Evolutionary conservation across 495 filamentous ascomycete species (phyloP), one percentile per base, ranked within the genome.

Genomic region (Bombardia bombarda): DNA sequence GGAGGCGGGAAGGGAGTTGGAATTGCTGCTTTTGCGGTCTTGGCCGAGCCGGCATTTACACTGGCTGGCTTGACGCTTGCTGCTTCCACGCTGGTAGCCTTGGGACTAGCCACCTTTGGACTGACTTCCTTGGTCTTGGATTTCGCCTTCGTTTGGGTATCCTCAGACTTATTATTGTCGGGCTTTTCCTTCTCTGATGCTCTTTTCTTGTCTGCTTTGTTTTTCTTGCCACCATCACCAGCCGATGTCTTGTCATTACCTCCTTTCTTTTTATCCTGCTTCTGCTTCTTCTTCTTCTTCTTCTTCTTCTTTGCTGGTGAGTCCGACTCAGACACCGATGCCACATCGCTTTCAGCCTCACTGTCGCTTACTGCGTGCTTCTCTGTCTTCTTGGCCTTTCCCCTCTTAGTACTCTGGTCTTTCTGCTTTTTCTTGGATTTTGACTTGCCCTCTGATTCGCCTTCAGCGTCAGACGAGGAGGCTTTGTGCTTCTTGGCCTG

Each of bases 1-100:
- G 46, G 36, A 20, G 42, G 38, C 5, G 46, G 32, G 37, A 39
- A 40, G 14, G 33, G 34, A 20, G 43, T 37, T 13, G 26, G 21
- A 18, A 12, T 34, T 7, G 7, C n/a, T 21, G 13, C 24, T 14
- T 25, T 42, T n/a, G 37, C 2, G 32, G 39, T 23, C 18, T 36
- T 43, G 13, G 34, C 3, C 16, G 24, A 12, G 10, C 8, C 24
- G n/a, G 13, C n/a, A 18, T 38, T 33, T 41, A 7, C 17, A 28
- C 26, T 6, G 26, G n/a, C 4, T 24, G 32, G n/a, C n/a, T 19
- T 14, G 18, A 36, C 13, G 13, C 31, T 25, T 43, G 9, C 12
- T 16, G 14, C 14, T 40, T 42, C 26, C 41, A n/a, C n/a, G n/a
- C n/a, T n/a, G n/a, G n/a, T n/a, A n/a, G n/a, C n/a, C n/a, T n/a